Evolutionary conservation across 2,329 filamentous ascomycete species (phyloP), one percentile per base, ranked within the genome.

Genomic region (Hypoxylon rubiginosum): DNA sequence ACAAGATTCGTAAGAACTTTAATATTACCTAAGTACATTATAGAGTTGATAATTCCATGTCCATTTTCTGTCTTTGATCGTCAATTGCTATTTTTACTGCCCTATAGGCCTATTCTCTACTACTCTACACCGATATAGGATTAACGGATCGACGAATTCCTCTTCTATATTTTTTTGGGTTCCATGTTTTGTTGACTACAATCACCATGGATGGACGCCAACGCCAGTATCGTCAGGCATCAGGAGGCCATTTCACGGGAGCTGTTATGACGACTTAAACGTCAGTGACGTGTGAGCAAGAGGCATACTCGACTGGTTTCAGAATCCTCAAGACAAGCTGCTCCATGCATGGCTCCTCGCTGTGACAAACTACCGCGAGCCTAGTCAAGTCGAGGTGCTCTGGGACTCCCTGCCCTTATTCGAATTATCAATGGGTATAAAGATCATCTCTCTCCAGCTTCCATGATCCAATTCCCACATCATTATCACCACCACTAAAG

Each of bases 101-200:
- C n/a, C n/a, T n/a, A n/a, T 43, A 34, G 3, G 34, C 17, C 62
- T 61, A 65, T 57, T 53, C 52, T 65, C n/a, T n/a, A n/a, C n/a
- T 56, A 65, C 39, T n/a, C n/a, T n/a, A n/a, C n/a, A n/a, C n/a
- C n/a, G n/a, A n/a, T n/a, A n/a, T n/a, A n/a, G n/a, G n/a, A n/a
- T n/a, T n/a, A n/a, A n/a, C n/a, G n/a, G n/a, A n/a, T n/a, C n/a
- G n/a, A n/a, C n/a, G n/a, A n/a, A n/a, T n/a, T n/a, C n/a, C n/a
- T n/a, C n/a, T n/a, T n/a, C n/a, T n/a, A n/a, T n/a, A n/a, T n/a
- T n/a, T n/a, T n/a, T n/a, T n/a, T n/a, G n/a, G n/a, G n/a, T n/a
- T n/a, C n/a, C n/a, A n/a, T n/a, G n/a, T n/a, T n/a, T n/a, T n/a
- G n/a, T n/a, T n/a, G n/a, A n/a, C n/a, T n/a, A n/a, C n/a, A n/a